These are phyloP conservation scores for Haematococcus sp. DNA, from an alignment of 139 green algal genomes.

Conservation along the genomic window DNA sequence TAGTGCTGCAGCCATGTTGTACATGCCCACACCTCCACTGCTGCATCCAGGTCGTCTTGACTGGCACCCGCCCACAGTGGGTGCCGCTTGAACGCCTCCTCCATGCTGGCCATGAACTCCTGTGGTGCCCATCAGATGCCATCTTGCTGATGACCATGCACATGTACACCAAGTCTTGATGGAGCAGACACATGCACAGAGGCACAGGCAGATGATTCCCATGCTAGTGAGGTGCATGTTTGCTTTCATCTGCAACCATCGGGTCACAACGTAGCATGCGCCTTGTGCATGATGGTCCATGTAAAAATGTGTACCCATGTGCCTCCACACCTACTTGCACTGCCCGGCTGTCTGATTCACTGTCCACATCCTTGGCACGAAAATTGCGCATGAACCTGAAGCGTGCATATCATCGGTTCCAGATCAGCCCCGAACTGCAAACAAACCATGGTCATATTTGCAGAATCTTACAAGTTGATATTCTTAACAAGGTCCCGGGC, in stretches of 20 bases:
- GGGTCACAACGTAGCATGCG: not conserved
- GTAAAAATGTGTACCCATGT: not conserved
- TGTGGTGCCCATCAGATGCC: constrained; percentile 31
- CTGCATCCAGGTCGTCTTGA: constrained; percentile 65
- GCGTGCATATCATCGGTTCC: too few relatives aligned
- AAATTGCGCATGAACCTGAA: constrained; percentile 61
- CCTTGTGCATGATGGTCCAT: not conserved
- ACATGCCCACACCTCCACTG: constrained; percentile 58
- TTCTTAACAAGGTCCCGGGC: constrained; percentile 79
- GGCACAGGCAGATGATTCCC: too few relatives aligned
- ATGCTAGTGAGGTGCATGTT: too few relatives aligned
- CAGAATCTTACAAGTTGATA: constrained; percentile 80
- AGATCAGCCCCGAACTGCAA: too few relatives aligned
- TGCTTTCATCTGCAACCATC: too few relatives aligned
- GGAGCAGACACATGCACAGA: too few relatives aligned
- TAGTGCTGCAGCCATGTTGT: too few relatives aligned
- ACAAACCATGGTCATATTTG: too few relatives aligned
- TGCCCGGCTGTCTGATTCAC: constrained; percentile 32
- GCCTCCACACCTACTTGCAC: constrained; percentile 31
- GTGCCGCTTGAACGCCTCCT: constrained; percentile 75
- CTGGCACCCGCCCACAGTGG: constrained; percentile 73
- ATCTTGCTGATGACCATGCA: too few relatives aligned
- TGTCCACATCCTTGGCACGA: constrained; percentile 20
- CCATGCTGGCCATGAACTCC: constrained; percentile 79
- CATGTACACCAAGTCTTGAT: too few relatives aligned